Percentiles rank a stretch among this genome's conserved stretches.
phyloP scores from a whole-genome alignment of 2,329 filamentous ascomycete species.

The Calonectria montana region DNA sequence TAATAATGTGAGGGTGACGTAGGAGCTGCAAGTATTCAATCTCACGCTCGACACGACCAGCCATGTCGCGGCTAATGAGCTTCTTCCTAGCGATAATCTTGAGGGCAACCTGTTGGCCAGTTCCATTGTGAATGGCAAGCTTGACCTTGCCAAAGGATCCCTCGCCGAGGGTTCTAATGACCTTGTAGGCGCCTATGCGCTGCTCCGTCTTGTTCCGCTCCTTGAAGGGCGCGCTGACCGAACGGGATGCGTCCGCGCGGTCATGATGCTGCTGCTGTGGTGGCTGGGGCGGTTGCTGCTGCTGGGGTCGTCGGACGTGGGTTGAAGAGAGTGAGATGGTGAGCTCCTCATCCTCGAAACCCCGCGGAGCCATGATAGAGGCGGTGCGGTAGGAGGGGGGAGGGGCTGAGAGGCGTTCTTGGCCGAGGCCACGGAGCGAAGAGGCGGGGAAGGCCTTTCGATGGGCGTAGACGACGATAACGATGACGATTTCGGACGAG shows the following conservation, averaged over 20 bases:
- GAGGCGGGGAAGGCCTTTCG: slow-evolving; percentile 27
- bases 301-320: slow-evolving; percentile 66
- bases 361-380: slow-evolving; percentile 60
- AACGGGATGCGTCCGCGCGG: slow-evolving; percentile 41
- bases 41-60: slow-evolving; percentile 95
- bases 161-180: slow-evolving; percentile 91
- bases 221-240: slow-evolving; percentile 49
- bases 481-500: neutral
- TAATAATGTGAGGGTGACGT: slow-evolving; percentile 98
- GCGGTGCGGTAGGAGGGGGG: slow-evolving; percentile 45
- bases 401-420: slow-evolving; percentile 20
- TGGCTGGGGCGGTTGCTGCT: slow-evolving; percentile 46
- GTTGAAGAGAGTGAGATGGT: slow-evolving; percentile 79
- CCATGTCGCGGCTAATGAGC: slow-evolving; percentile 97
- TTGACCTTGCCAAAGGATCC: slow-evolving; percentile 99
- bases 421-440: slow-evolving; percentile 31
- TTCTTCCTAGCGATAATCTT: slow-evolving; percentile 98
- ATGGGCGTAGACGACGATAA: neutral
- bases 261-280: slow-evolving; percentile 39
- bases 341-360: slow-evolving; percentile 84
- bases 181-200: slow-evolving; percentile 91
- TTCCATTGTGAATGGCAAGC: slow-evolving; percentile 91
- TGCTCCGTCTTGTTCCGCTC: slow-evolving; percentile 76
- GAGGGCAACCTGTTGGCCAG: slow-evolving; percentile 93
- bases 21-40: slow-evolving; percentile 97